Conservation (phyloP, 768 basidiomycete species). For the Mycena kentingensis region DNA sequence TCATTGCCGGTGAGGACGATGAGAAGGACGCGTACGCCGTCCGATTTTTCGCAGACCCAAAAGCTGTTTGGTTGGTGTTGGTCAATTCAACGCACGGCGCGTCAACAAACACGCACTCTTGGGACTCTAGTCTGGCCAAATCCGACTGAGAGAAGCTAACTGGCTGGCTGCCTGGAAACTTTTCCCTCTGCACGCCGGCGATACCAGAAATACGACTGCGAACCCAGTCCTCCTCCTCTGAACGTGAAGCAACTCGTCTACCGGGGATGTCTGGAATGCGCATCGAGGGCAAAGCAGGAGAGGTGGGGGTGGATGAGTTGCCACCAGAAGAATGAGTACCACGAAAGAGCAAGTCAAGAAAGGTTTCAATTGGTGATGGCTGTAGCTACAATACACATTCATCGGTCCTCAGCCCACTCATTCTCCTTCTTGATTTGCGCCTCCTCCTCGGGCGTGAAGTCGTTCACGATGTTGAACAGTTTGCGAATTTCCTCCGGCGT, state of each 20-base stretch:
- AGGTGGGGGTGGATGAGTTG: background rate
- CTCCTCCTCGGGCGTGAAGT: constrained; percentile 99
- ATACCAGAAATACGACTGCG: constrained; percentile 61
- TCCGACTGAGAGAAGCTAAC: constrained; percentile 81
- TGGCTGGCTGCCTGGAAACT: constrained; percentile 96
- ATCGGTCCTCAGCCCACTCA: constrained; percentile 95
- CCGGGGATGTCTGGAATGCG: constrained; percentile 77
- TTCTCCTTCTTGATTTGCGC: constrained; percentile 99
- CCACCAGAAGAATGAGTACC: constrained; percentile 6
- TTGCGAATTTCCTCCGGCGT: constrained; percentile 99
- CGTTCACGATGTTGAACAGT: constrained; percentile 96
- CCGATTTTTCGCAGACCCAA: constrained; percentile 99
- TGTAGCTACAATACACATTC: constrained; percentile 38
- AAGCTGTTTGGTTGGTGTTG: constrained; percentile 54
- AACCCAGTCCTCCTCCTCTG: constrained; percentile 68
- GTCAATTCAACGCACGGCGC: background rate
- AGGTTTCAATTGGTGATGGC: too few relatives aligned
- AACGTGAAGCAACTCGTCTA: constrained; percentile 49
- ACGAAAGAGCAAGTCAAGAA: constrained; percentile 8
- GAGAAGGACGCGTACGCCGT: constrained; percentile 89
- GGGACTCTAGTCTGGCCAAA: constrained; percentile 72
- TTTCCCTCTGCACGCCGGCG: constrained; percentile 62
- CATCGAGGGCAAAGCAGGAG: constrained; percentile 39
- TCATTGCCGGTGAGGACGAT: constrained; percentile 65
- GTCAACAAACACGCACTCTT: constrained; percentile 62